phyloP scores from a whole-genome alignment of 768 basidiomycete species.

The Pleurotus djamor region DNA sequence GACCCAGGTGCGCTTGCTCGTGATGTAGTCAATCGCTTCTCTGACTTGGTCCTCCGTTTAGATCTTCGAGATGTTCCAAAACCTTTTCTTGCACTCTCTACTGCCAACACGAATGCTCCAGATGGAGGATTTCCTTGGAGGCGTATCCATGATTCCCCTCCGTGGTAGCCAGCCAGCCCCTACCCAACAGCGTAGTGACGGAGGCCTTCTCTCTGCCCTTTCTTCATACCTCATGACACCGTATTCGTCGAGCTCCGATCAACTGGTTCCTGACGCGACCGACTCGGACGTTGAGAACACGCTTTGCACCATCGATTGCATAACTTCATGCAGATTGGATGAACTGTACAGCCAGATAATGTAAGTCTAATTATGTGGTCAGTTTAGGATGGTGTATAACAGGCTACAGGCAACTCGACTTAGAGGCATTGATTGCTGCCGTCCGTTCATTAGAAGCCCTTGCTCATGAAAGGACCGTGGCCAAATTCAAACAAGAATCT shows the following conservation, averaged over 20 bases:
- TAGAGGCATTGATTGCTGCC: conserved; percentile 80
- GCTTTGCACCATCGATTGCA: conserved; percentile 92
- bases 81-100: conserved; percentile 90
- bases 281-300: conserved; percentile 93
- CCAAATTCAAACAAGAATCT: conserved; percentile 65
- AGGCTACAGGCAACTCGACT: conserved; percentile 63
- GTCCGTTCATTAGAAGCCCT: conserved; percentile 86
- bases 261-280: conserved; percentile 81
- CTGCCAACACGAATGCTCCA: conserved; percentile 89
- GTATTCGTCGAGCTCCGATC: conserved; percentile 74
- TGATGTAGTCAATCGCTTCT: not conserved
- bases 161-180: conserved; percentile 69
- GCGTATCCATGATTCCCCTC: conserved; percentile 88
- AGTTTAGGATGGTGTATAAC: conserved; percentile 3
- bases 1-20: conserved; percentile 60
- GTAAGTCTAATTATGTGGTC: conserved; percentile 43
- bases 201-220: conserved; percentile 89
- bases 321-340: conserved; percentile 90
- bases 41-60: conserved; percentile 22
- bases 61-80: conserved; percentile 99
- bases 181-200: conserved; percentile 66
- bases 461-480: conserved; percentile 87
- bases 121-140: conserved; percentile 99
- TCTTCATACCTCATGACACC: conserved; percentile 98
- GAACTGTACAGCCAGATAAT: conserved; percentile 93